A percentile compares a stretch with the other conserved stretches of the same genome.
These are phyloP conservation scores for Metarhizium humberi DNA, from an alignment of 2,329 filamentous ascomycete genomes.

Conservation along the genomic window DNA sequence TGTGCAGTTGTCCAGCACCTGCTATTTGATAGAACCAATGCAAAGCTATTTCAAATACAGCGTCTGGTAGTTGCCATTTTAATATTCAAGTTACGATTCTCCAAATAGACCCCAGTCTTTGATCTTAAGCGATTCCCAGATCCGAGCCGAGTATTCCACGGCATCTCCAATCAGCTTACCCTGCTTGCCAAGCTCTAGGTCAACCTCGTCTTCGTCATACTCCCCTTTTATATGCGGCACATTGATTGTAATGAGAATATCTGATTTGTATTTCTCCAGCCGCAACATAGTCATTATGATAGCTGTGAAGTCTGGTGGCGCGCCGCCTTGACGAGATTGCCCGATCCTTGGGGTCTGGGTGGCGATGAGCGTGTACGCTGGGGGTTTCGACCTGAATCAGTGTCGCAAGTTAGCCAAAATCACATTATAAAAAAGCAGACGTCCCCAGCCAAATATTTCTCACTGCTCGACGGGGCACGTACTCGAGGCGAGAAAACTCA, in stretches of 20 bases:
- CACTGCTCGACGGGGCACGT: constrained; percentile 13
- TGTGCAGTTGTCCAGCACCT: background rate
- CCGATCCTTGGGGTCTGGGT: constrained; percentile 42
- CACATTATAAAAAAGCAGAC: background rate
- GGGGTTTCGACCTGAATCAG: constrained; percentile 34
- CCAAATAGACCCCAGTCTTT: constrained; percentile 72
- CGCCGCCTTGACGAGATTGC: constrained; percentile 22
- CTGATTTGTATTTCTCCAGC: constrained; percentile 64
- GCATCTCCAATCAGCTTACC: constrained; percentile 60
- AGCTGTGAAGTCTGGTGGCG: constrained; percentile 56
- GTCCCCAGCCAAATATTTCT: background rate
- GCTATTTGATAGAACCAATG: background rate
- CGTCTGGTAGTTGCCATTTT: background rate
- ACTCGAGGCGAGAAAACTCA: constrained; percentile 46
- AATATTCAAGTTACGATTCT: constrained; percentile 10
- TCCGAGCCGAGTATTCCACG: constrained; percentile 55
- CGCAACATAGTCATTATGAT: constrained; percentile 71
- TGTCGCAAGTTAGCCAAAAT: constrained; percentile 13
- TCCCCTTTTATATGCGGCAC: constrained; percentile 72
- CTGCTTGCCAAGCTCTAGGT: constrained; percentile 54
- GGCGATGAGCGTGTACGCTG: constrained; percentile 62
- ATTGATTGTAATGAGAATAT: constrained; percentile 80
- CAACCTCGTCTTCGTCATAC: constrained; percentile 64
- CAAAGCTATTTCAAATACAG: background rate
- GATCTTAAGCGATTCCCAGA: constrained; percentile 67